phyloP scores from a whole-genome alignment of 495 filamentous ascomycete genomes.

The Penicillium flavigenum region DNA sequence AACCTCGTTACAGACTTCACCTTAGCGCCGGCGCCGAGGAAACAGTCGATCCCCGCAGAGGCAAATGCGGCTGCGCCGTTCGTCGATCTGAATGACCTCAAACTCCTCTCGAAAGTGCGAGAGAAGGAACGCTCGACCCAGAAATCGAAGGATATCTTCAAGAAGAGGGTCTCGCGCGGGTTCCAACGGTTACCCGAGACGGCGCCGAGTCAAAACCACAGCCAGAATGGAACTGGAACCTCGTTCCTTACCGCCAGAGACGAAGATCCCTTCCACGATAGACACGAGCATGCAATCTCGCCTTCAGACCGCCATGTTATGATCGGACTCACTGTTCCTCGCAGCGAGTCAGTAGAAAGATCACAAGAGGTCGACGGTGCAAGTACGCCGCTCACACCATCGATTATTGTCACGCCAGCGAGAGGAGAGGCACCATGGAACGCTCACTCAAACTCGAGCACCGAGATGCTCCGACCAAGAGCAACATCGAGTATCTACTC shows the following conservation, averaged over 20 bases:
- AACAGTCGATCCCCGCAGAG: neutral
- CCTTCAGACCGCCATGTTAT: slow-evolving; percentile 73
- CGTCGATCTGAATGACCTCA: slow-evolving; percentile 44
- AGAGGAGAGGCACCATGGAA: slow-evolving; percentile 61
- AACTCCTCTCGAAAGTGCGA: slow-evolving; percentile 36
- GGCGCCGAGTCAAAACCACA: neutral
- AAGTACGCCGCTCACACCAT: slow-evolving; percentile 50
- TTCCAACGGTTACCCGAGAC: slow-evolving; percentile 21
- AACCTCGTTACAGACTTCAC: slow-evolving; percentile 61
- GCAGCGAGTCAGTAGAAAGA: slow-evolving; percentile 50
- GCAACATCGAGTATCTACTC: slow-evolving; percentile 70
- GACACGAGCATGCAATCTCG: slow-evolving; percentile 58
- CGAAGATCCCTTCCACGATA: slow-evolving; percentile 24
- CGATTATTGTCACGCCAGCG: slow-evolving; percentile 66
- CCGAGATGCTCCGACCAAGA: slow-evolving; percentile 33
- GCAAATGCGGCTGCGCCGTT: slow-evolving; percentile 24
- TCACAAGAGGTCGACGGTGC: slow-evolving; percentile 35
- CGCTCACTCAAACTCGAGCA: slow-evolving; percentile 22
- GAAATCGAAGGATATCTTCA: slow-evolving; percentile 27
- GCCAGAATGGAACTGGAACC: slow-evolving; percentile 14
- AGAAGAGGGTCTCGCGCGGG: slow-evolving; percentile 24
- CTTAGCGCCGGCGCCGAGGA: slow-evolving; percentile 15
- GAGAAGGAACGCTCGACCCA: slow-evolving; percentile 37
- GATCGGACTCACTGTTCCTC: slow-evolving; percentile 74
- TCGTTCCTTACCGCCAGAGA: slow-evolving; percentile 20